Evolutionary conservation across 306 rosid species (phyloP), one percentile per base, ranked within the genome.

Genomic region (Castanea mollissima): DNA sequence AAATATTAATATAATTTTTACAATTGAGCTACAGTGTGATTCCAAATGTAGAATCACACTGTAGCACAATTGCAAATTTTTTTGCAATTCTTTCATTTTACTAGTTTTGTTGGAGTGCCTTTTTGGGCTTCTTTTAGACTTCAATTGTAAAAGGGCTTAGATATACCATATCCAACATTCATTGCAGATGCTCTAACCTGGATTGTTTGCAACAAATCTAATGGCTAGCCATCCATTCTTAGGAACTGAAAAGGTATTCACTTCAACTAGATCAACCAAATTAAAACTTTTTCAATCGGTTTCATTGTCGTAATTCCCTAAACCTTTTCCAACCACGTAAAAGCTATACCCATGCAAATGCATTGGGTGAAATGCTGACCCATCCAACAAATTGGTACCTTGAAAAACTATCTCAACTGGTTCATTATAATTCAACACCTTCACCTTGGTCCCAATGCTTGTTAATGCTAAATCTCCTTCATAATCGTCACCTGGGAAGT

Each of bases 191-290:
- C 23, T 23, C 23, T 23, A 25, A 25, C 27, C 27, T 25, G 27
- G 27, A 25, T 25, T 25, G 27, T 25, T 25, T 25, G 27, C 27
- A 1, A 25, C 27, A 25, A 83, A 34, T 34, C 72, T 35, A 27
- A 67, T 7, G 23, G 52, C 72, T 34, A 67, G 6, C 72, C 52
- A 67, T 21, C 86, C 86, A 58, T 79, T 79, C 64, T 44, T 83
- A 31, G 86, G 86, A 59, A 79, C 77, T 51, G 46, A 67, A 20
- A 83, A 1, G 27, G 86, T 83, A 70, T 79, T 83, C 3, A 69
- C 63, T 54, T 69, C 76, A 0, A 80, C 83, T 18, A 83, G 86
- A 75, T 83, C 83, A 62, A 79, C 77, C 77, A 83, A 83, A 65
- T 83, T 83, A 55, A 74, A 83, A 5, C 76, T 68, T 19, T 55